phyloP scores from a whole-genome alignment of 495 filamentous ascomycete species.

The Schizothecium vesticola region DNA sequence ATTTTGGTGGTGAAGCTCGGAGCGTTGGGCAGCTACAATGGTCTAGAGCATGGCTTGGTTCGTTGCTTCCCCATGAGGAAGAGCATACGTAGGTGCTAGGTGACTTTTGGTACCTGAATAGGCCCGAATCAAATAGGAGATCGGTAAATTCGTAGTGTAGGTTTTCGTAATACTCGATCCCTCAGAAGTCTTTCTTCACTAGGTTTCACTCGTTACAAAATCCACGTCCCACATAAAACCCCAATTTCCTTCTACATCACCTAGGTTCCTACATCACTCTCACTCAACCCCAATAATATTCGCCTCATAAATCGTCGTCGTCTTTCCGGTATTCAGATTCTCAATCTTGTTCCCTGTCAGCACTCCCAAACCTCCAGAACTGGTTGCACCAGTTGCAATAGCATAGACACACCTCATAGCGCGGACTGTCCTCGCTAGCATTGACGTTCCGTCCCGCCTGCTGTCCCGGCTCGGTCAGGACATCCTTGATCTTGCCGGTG shows the following conservation, averaged over 20 bases:
- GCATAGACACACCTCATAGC: constrained; percentile 35
- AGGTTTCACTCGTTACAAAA: too few relatives aligned
- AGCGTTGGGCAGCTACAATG: neutral
- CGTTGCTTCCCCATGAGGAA: neutral
- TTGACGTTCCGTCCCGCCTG: constrained; percentile 39
- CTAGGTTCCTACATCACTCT: neutral
- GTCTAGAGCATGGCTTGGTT: neutral
- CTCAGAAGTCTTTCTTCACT: too few relatives aligned
- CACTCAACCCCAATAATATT: constrained; percentile 33
- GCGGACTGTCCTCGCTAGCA: constrained; percentile 31
- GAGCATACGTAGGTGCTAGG: too few relatives aligned
- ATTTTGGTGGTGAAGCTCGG: neutral
- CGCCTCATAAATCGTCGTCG: constrained; percentile 35
- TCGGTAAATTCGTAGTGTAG: too few relatives aligned
- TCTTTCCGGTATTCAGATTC: constrained; percentile 40
- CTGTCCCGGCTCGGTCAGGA: constrained; percentile 36
- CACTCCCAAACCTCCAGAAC: neutral
- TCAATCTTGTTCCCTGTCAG: constrained; percentile 25
- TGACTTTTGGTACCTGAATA: too few relatives aligned
- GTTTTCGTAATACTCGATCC: too few relatives aligned
- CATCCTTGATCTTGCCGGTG: constrained; percentile 33
- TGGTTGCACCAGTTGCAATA: neutral
- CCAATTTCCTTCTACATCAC: neutral
- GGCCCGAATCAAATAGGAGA: too few relatives aligned
- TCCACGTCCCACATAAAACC: too few relatives aligned